A percentile compares a stretch with the other conserved stretches of the same genome.
Conservation (phyloP, 495 filamentous ascomycete species). For the Xylaria cubensis region DNA sequence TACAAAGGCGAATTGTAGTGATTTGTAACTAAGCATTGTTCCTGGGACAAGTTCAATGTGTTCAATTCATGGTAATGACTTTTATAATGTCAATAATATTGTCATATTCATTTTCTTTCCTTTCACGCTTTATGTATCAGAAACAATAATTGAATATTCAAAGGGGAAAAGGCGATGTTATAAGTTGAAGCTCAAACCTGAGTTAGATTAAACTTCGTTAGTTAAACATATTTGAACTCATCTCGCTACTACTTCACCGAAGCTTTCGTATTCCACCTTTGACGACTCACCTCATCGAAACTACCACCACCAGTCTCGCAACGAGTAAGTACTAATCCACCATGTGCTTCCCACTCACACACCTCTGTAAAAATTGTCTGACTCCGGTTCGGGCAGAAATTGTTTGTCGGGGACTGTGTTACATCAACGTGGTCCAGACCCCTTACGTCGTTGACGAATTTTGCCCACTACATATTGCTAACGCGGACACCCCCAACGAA, state of each 20-base stretch:
- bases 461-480: not conserved
- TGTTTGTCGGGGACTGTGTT: not conserved
- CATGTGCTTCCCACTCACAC: conserved; percentile 3
- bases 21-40: not conserved
- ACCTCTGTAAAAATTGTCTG: not conserved
- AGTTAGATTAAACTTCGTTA: not conserved
- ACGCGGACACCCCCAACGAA: not conserved
- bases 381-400: not conserved
- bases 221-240: not conserved
- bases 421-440: not conserved
- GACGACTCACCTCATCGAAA: not conserved
- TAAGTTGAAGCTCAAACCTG: not conserved
- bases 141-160: not conserved
- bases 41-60: not conserved
- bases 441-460: not conserved
- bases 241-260: not conserved
- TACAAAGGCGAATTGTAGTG: not conserved
- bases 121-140: not conserved
- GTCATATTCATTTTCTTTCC: not conserved
- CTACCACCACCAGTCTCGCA: not conserved
- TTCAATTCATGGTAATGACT: not conserved
- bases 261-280: not conserved
- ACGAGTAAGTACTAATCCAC: not conserved
- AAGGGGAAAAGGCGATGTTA: not conserved
- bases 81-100: too few species aligned